Conservation (phyloP, 1,139 yeast species). For the Suzukiozyma palmioleophila region DNA sequence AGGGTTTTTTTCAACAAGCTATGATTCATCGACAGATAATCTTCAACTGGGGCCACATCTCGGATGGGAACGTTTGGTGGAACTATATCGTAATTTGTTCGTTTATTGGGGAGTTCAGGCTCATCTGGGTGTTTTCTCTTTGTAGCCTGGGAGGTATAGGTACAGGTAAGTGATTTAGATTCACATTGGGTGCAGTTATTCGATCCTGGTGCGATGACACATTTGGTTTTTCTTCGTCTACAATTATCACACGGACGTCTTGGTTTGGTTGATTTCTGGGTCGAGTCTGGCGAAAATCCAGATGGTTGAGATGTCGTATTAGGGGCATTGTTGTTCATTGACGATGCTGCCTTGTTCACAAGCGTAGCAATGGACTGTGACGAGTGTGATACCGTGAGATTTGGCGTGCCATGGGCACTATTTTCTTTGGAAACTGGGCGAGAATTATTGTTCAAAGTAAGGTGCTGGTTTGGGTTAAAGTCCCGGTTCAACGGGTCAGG, state of each 20-base stretch:
- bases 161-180: constrained; percentile 60
- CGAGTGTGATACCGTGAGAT: neutral
- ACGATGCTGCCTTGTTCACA: neutral
- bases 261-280: constrained; percentile 18
- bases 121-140: constrained; percentile 27
- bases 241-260: constrained; percentile 67
- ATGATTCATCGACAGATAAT: constrained; percentile 50
- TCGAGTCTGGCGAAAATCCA: constrained; percentile 4
- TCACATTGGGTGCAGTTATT: constrained; percentile 67
- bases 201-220: constrained; percentile 56
- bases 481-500: neutral
- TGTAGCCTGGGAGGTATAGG: constrained; percentile 37
- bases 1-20: constrained; percentile 41
- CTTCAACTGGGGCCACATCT: constrained; percentile 52
- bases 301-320: neutral
- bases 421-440: neutral
- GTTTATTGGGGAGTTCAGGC: constrained; percentile 13
- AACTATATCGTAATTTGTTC: constrained; percentile 16
- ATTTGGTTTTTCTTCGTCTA: constrained; percentile 58
- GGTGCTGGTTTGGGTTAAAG: neutral
- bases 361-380: neutral
- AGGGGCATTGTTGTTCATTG: neutral
- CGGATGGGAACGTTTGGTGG: constrained; percentile 54
- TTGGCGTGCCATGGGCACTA: neutral
- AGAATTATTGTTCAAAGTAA: too few relatives aligned